Evolutionary conservation across 805 yeast genomes (phyloP), one percentile per base, ranked within the genome.

Genomic region (Ogataea degrootiae): DNA sequence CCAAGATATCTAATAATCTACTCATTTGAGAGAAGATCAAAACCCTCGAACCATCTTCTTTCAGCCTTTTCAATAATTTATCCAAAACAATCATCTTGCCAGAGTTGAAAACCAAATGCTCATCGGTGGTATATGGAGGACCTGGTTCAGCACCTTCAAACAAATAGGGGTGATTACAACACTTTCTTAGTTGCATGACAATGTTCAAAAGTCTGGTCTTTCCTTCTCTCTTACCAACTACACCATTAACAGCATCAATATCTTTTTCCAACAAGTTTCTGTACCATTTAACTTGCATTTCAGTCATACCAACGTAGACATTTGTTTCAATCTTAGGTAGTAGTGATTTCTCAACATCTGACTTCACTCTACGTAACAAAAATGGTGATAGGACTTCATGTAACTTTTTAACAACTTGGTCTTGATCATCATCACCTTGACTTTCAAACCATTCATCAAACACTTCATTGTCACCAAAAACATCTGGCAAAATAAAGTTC

Each of bases 121-220:
- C 97, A 66, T 90, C 97, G 1, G 96, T 92, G 1, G 97, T 92
- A 61, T 75, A 92, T 1, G 98, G 98, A 1, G 98, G 98, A 9
- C 98, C 98, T 0, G 97, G 98, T 66, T 91, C 98, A 1, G 98
- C 99, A n/a, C 99, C 98, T 64, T 92, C 98, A 61, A 94, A 94
- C 46, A 92, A 70, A 66, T 94, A 92, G 0, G 98, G 98, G 68
- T 94, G 99, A 63, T 94, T 92, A 65, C 98, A 92, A 66, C 98
- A 92, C 66, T 92, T 92, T 60, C 98, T 77, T 54, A 92, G 73
- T 67, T 92, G 98, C 98, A 92, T 92, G 14, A 92, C 98, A 58
- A 92, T 92, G 62, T 92, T 92, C 48, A 92, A 74, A 52, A 94
- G 71, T 47, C 98, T 75, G 0, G 97, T 90, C 61, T 92, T 92